Conservation (phyloP, 495 filamentous ascomycete genomes). For the Elaphomyces granulatus region DNA sequence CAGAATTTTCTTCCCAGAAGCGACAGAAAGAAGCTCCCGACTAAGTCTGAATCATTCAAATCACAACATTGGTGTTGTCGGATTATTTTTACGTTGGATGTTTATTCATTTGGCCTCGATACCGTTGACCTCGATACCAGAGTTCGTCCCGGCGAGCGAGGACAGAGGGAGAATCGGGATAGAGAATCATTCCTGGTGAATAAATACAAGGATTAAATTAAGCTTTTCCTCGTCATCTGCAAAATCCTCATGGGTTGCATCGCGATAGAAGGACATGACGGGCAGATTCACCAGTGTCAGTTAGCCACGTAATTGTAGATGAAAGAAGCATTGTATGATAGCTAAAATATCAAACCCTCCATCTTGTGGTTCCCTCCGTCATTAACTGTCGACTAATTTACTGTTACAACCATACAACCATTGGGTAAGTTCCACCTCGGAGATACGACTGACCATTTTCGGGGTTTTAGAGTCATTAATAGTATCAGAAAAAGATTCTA, state of each 20-base stretch:
- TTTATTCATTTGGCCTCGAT: too few species aligned
- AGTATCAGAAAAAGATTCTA: too few species aligned
- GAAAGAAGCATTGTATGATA: too few species aligned
- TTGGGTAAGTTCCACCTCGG: slow-evolving; percentile 44
- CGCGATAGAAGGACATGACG: slow-evolving; percentile 34
- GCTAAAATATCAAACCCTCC: slow-evolving; percentile 12
- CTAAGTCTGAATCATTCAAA: too few species aligned
- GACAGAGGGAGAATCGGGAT: slow-evolving; percentile 39
- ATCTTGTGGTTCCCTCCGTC: slow-evolving; percentile 33
- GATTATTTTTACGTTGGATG: too few species aligned
- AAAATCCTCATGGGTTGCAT: slow-evolving; percentile 42
- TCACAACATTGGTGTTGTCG: too few species aligned
- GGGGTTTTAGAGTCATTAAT: too few species aligned
- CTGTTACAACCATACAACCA: slow-evolving; percentile 36
- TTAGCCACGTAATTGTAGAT: too few species aligned
- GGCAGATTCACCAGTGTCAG: slow-evolving; percentile 15
- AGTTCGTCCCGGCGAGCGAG: slow-evolving; percentile 36
- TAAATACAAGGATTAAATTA: slow-evolving; percentile 32
- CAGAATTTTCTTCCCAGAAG: too few species aligned
- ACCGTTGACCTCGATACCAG: too few species aligned
- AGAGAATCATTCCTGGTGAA: slow-evolving; percentile 37
- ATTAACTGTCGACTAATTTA: slow-evolving; percentile 21
- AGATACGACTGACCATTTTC: too few species aligned
- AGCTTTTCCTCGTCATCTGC: slow-evolving; percentile 28
- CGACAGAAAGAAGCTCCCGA: too few species aligned